These are phyloP conservation scores for Saccharum hybrid DNA, from an alignment of 202 grass and related monocot genomes.

Conservation along the genomic window DNA sequence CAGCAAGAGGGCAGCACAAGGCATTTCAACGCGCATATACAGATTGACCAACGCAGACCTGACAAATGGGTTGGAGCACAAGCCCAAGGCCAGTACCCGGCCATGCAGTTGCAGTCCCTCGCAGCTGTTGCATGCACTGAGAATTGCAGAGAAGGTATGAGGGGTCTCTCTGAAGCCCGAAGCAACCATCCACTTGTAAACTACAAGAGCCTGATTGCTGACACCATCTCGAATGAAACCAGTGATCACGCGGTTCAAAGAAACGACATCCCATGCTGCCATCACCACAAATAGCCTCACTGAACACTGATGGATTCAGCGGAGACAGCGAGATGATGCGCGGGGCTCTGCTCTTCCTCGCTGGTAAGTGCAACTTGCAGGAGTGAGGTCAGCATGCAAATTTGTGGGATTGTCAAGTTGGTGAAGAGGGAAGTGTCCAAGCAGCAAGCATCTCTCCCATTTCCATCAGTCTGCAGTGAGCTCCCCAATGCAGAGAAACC, in stretches of 20 bases:
- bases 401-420: not conserved
- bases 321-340: not conserved
- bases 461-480: conserved; percentile 5
- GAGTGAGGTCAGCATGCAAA: not conserved
- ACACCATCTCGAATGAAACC: conserved; percentile 11
- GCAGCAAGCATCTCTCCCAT: not conserved
- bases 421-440: not conserved
- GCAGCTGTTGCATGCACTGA: conserved; percentile 11
- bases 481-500: not conserved
- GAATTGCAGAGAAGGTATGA: conserved; percentile 41
- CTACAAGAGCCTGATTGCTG: conserved; percentile 6
- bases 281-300: conserved; percentile 9
- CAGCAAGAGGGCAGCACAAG: conserved; percentile 34
- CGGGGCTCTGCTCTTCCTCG: not conserved
- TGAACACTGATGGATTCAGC: not conserved
- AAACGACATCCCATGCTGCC: conserved; percentile 31
- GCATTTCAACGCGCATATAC: conserved; percentile 33
- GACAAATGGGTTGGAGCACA: conserved; percentile 36
- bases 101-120: conserved; percentile 40
- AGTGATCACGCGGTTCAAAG: conserved; percentile 45
- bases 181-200: conserved; percentile 45
- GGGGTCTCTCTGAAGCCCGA: conserved; percentile 32
- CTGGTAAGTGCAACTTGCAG: not conserved
- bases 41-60: conserved; percentile 41
- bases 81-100: conserved; percentile 18